Percentiles rank a stretch among this genome's conserved stretches.
Evolutionary conservation across 1,284 basidiomycete genomes (phyloP).

Genomic region (Phenoliferia sp.): DNA sequence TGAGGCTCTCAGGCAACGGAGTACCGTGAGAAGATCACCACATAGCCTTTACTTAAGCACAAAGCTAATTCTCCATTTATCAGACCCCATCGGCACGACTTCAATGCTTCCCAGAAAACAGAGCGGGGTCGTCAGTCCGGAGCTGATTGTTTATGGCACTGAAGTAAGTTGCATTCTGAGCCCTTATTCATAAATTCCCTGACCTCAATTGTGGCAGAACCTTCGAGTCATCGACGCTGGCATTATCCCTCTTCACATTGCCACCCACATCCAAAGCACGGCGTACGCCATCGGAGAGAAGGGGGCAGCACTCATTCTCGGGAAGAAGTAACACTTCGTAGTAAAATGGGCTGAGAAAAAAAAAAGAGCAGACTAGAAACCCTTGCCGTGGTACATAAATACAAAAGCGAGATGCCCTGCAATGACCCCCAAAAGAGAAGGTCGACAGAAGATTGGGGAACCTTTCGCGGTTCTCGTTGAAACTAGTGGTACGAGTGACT

Average conservation of each 20-base stretch:
- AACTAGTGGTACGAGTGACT: no score
- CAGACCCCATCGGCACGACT: neutral
- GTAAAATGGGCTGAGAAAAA: no score
- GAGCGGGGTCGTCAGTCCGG: neutral
- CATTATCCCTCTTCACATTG: neutral
- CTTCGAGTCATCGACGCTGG: neutral
- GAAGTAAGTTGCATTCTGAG: neutral
- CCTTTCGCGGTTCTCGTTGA: no score
- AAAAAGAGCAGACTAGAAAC: no score
- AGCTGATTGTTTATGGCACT: neutral
- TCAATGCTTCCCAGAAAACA: neutral
- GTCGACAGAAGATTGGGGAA: no score
- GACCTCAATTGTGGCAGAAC: neutral
- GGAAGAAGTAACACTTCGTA: neutral
- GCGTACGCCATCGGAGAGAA: neutral
- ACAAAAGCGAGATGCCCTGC: no score
- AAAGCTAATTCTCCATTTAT: neutral
- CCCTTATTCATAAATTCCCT: neutral
- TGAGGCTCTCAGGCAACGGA: no score
- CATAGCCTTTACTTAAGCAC: neutral
- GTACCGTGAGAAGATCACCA: neutral
- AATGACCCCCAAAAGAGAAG: no score
- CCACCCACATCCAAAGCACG: neutral
- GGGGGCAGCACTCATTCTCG: neutral
- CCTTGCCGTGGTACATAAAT: no score